Base-by-base conservation (phyloP, 176 grass and related monocot species). In the Bothriochloa decipiens region DNA sequence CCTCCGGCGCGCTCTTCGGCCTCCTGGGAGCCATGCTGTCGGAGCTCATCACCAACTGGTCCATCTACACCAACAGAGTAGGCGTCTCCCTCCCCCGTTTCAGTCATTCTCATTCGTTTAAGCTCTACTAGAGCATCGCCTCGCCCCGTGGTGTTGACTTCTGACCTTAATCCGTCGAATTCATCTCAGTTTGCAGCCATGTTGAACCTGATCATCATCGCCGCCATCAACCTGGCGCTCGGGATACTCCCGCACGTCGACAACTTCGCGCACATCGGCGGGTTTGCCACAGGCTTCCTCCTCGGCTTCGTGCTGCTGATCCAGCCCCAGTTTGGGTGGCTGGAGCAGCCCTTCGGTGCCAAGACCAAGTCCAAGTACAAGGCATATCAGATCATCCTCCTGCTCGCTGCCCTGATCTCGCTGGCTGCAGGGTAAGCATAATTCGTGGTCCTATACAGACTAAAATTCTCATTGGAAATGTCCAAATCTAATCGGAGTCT, bases 221-320 rank as follows among this genome's bases (percentile, higher is more conserved):
- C 90, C 0, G 91, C 74, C 67, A 84, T 97, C 80, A 93, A 97
- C 82, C 90, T 97, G 33, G 94, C 87, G 14, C 9, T 97, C 4
- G 94, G 94, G 57, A 90, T 97, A 78, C 91, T 97, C 18, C 94
- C 94, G 12, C 82, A 89, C 58, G 89, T 97, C 6, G 89, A 97
- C 84, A 97, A 97, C 78, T 97, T 97, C 86, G 94, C 91, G 11
- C 94, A 97, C 86, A 97, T 97, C 28, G 94, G 91, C 23, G 91
- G 91, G 6, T 94, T 97, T 67, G 63, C 46, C 55, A 81, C 94
- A 14, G 94, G 94, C 27, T 88, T 97, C 88, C 82, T 94, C 60
- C 49, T 97, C 47, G 94, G 94, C 0, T 91, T 97, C 61, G 86
- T 93, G 43, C 57, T 97, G 43, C 70, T 97, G 76, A 86, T 97